Conservation (phyloP, 2,329 filamentous ascomycete genomes). For the Byssoonygena ceratinophila region DNA sequence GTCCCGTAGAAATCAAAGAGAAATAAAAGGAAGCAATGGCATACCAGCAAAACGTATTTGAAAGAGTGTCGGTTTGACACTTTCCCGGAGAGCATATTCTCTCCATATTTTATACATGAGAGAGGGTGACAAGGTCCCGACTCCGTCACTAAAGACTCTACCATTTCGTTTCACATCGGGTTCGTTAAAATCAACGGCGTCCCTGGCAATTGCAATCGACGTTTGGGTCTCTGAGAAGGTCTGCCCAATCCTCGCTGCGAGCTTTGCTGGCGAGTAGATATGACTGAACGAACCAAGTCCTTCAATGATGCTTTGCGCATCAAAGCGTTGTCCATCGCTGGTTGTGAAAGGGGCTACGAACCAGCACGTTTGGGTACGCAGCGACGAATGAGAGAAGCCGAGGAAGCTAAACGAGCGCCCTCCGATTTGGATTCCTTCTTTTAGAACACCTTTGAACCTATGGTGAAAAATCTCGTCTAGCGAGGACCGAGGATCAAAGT, state of each 20-base stretch:
- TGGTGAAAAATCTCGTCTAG: constrained; percentile 44
- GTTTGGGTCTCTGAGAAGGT: constrained; percentile 66
- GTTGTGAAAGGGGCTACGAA: constrained; percentile 41
- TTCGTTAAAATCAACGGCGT: constrained; percentile 20
- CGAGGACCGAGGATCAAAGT: constrained; percentile 44
- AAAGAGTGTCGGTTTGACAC: constrained; percentile 34
- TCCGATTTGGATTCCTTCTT: constrained; percentile 51
- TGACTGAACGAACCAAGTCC: constrained; percentile 41
- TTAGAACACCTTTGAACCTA: constrained; percentile 53
- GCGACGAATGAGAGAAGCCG: constrained; percentile 69
- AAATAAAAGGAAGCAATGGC: neutral
- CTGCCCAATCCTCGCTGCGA: constrained; percentile 50
- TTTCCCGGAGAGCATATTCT: constrained; percentile 21
- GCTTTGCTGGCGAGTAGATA: constrained; percentile 48
- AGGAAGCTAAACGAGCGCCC: constrained; percentile 56
- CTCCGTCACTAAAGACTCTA: constrained; percentile 66
- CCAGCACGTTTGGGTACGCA: constrained; percentile 61
- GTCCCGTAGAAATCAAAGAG: neutral
- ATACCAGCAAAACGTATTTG: constrained; percentile 61
- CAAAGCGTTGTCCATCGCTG: constrained; percentile 21
- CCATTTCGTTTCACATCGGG: constrained; percentile 32
- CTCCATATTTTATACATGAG: constrained; percentile 53
- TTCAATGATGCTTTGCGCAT: constrained; percentile 35
- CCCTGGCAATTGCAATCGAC: constrained; percentile 42
- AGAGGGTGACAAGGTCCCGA: constrained; percentile 58